Percentiles rank a stretch among this genome's conserved stretches.
Conservation (phyloP, 1,284 basidiomycete species). For the Lignosus rhinocerotis region DNA sequence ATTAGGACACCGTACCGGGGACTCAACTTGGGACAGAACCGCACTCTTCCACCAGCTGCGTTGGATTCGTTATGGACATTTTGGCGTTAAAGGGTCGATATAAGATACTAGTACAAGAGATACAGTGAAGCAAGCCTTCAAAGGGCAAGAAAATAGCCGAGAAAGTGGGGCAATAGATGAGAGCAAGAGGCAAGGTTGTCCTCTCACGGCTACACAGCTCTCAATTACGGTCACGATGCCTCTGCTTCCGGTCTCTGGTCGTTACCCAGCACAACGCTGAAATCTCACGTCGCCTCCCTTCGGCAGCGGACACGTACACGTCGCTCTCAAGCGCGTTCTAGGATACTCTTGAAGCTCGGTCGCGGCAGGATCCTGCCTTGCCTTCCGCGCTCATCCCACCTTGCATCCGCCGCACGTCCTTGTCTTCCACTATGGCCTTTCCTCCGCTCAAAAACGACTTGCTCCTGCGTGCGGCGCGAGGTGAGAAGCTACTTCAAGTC, state of each 20-base stretch:
- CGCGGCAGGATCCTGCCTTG: neutral
- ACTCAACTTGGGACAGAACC: neutral
- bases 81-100: conserved; percentile 3
- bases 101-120: conserved; percentile 12
- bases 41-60: conserved; percentile 63
- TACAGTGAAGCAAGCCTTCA: conserved; percentile 1
- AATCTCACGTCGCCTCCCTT: conserved; percentile 15
- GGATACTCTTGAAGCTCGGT: neutral
- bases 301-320: conserved; percentile 14
- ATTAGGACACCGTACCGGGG: neutral
- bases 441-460: conserved; percentile 89
- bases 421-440: conserved; percentile 40
- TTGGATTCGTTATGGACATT: conserved; percentile 52
- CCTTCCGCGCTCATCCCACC: neutral
- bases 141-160: neutral
- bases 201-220: conserved; percentile 19
- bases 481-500: conserved; percentile 37
- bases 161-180: conserved; percentile 8
- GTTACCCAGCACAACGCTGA: neutral
- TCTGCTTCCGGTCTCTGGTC: neutral
- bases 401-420: neutral
- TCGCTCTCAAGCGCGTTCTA: conserved; percentile 8
- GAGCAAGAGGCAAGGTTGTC: conserved; percentile 15
- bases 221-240: conserved; percentile 18
- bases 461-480: conserved; percentile 84